Base-by-base conservation (phyloP, 2,329 filamentous ascomycete genomes). In the Fusarium verrucosum region DNA sequence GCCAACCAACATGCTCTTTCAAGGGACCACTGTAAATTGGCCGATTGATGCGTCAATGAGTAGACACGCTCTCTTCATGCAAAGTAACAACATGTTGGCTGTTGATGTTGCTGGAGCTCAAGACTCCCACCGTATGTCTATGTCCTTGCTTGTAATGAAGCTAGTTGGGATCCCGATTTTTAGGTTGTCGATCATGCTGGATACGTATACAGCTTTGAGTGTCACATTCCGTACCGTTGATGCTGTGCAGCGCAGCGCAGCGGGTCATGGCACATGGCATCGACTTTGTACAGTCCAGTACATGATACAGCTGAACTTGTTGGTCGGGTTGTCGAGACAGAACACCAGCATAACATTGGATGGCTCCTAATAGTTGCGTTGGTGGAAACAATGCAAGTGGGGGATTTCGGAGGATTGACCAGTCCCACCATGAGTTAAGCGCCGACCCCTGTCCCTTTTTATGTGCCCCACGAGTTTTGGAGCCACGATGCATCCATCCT, bases 391-490 rank as follows among this genome's bases (percentile, higher is more conserved):
- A 68, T 54, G 55, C 43, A 50, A 45, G 65, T 67, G 64, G 65
- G 79, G 75, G 58, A 46, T 44, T 64, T 38, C 45, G 45, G 62
- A 66, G 63, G 63, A 64, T 57, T 65, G 57, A 32, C 51, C 63
- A 63, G 61, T 66, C 70, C 78, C 73, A 73, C 64, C 75, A 68
- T 74, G 73, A 74, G 72, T 77, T 86, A 86, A 86, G 84, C 84
- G 84, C 84, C 82, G 80, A 81, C 75, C 79, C 79, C 80, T 83
- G 81, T 81, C 79, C 74, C 71, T 72, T 75, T 76, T 76, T 74
- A 76, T 83, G 82, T 82, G 79, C 77, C 78, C 78, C 74, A 74
- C 73, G 73, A 59, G 70, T 72, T 75, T 68, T 60, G 66, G 62
- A 49, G 50, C 60, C 56, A 69, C 58, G 60, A 60, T 57, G 56